Base-by-base conservation (phyloP, 2,329 filamentous ascomycete species). In the Orbilia quercus region DNA sequence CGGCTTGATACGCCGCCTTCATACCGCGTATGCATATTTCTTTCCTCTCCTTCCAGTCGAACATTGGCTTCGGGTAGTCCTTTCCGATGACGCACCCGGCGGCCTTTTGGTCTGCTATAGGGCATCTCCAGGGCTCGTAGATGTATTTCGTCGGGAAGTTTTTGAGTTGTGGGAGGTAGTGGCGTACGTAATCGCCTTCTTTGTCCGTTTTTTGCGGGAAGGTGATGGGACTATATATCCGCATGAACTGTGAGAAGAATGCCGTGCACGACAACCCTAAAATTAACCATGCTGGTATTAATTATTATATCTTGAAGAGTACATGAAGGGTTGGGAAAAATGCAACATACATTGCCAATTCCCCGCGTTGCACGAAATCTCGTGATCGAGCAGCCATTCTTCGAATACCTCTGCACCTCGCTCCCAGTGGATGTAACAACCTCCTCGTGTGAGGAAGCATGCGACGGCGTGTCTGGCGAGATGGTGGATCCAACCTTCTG, bases 401-500 rank as follows among this genome's bases (percentile, higher is more conserved):
- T 91, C 89, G 72, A 93, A 93, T 0, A 92, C 90, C 51, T 91
- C 89, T 3, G 88, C 89, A 0, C 90, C 90, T 16, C 90, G 85
- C 81, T 92, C 90, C 90, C 90, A 93, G 77, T 88, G 86, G 47
- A 93, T 83, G 78, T 92, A 93, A 79, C 89, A 92, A 0, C 90
- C 90, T 1, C 90, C 90, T 1, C 90, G 83, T 0, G 90, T 92
- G n/a, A 93, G 83, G 79, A 93, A 93, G 78, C 90, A 92, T 0
- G 90, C 90, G 0, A 93, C 88, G n/a, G 88, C 85, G 79, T 93
- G 90, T 0, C 90, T 85, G 1, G 90, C 90, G 0, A 92, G 83
- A 78, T 93, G 90, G 78, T 93, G 90, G 7, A 92, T 91, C 90
- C 90, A 93, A 25, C 90, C 90, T 78, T 92, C 90, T 1, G 83